Evolutionary conservation across 495 filamentous ascomycete species (phyloP), one percentile per base, ranked within the genome.

Genomic region (Neurospora sp.): DNA sequence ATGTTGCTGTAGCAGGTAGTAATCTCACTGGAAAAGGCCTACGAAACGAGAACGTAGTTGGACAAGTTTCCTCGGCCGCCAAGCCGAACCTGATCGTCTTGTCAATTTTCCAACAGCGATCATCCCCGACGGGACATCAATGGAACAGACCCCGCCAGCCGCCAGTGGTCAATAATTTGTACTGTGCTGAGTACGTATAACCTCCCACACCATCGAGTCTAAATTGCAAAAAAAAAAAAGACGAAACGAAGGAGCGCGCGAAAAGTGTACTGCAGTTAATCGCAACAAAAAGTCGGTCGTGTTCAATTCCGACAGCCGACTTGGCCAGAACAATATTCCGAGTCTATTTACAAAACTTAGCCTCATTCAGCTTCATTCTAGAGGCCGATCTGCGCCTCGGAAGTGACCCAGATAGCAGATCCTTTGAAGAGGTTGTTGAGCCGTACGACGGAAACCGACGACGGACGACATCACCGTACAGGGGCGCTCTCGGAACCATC

Each of bases 381-480:
- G 27, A 61, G 22, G 22, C 14, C 31, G 22, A 37, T 61, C 12
- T 31, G 53, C 22, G 27, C 53, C 53, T 65, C 53, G 53, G 27
- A 65, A 35, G 27, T 35, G 53, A 65, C 53, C 53, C 53, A 65
- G 53, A 65, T 35, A 61, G 22, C 14, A 61, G 12, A 31, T 35
- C 53, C 48, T 59, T 27, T 14, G 4, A 10, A 48, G 45, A 27
- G 45, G 45, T 22, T 4, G 20, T 12, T 35, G 45, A 35, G 53
- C 53, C 14, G 53, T 61, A 31, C 70, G 40, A 31, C 70, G 40
- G 44, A 59, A 31, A 59, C 70, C 6, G 53, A 7, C 42, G 9
- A 71, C 70, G 70, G 70, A 31, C 27, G 27, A 71, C 70, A 71
- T 71, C 70, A 71, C 70, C 44, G 27, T 71, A 68, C 70, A 68